phyloP scores from a whole-genome alignment of 345 rosid species.

The Chamaenerion angustifolium region DNA sequence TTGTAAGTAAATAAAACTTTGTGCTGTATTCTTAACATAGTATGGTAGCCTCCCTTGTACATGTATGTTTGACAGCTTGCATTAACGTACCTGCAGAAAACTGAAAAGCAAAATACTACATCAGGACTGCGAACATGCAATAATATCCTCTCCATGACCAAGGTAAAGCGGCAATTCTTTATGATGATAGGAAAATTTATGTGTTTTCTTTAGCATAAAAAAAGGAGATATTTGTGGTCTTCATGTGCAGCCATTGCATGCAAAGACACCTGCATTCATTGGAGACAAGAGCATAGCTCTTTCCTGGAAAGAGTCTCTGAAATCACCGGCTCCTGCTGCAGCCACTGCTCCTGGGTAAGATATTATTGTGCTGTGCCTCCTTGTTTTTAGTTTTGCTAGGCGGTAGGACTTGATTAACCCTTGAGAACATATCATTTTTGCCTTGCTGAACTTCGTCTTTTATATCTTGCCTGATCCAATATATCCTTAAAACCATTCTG shows the following conservation, averaged over 20 bases:
- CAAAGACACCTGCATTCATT: constrained; percentile 71
- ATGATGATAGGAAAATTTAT: background rate
- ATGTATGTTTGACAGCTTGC: background rate
- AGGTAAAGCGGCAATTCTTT: constrained; percentile 32
- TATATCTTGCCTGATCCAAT: too few relatives aligned
- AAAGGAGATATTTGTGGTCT: background rate
- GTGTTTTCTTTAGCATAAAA: background rate
- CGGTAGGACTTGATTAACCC: too few relatives aligned
- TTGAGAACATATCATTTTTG: background rate
- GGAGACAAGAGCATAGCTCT: constrained; percentile 79
- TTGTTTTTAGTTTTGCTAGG: background rate
- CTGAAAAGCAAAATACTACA: constrained; percentile 73
- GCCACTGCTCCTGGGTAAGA: constrained; percentile 49
- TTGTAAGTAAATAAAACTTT: constrained; percentile 37
- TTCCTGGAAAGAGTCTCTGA: constrained; percentile 85
- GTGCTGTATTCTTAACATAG: background rate
- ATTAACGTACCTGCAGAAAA: constrained; percentile 40
- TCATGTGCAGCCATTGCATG: constrained; percentile 60
- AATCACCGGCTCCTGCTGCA: constrained; percentile 38
- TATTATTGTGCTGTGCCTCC: too few relatives aligned
- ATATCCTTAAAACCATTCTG: constrained; percentile 2
- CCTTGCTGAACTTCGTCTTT: background rate
- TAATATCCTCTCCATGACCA: constrained; percentile 89
- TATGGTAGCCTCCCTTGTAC: background rate
- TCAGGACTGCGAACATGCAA: constrained; percentile 87